phyloP scores from a whole-genome alignment of 2,329 filamentous ascomycete species.

The Cladorrhinum sp. region DNA sequence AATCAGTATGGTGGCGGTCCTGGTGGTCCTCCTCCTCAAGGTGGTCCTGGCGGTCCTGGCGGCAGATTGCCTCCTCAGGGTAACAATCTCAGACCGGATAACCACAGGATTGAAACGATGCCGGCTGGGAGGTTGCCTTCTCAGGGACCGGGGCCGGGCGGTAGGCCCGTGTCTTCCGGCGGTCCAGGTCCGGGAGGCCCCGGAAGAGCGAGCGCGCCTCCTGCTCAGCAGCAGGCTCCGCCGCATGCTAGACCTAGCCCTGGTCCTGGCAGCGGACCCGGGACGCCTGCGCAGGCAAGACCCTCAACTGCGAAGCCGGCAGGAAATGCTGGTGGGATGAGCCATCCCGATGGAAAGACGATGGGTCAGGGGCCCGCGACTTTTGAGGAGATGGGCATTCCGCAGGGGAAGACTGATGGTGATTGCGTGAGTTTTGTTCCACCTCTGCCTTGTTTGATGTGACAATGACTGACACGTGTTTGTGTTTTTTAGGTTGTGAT shows the following conservation, averaged over 20 bases:
- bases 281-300: constrained; percentile 2
- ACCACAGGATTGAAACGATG: constrained; percentile 19
- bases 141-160: constrained; percentile 13
- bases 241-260: constrained; percentile 7
- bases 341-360: constrained; percentile 35
- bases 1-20: background rate
- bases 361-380: constrained; percentile 81
- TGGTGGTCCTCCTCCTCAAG: background rate
- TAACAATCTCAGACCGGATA: constrained; percentile 24
- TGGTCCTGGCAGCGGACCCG: background rate
- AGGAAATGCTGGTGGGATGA: constrained; percentile 33
- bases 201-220: constrained; percentile 20
- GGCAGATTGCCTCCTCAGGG: background rate
- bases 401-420: constrained; percentile 73
- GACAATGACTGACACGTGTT: background rate
- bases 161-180: constrained; percentile 27
- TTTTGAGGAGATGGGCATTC: constrained; percentile 98
- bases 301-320: constrained; percentile 25
- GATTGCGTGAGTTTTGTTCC: constrained; percentile 82
- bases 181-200: background rate
- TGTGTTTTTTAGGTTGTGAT: constrained; percentile 14
- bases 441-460: background rate
- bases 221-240: constrained; percentile 3
- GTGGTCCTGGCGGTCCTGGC: background rate
- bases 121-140: constrained; percentile 18